Evolutionary conservation across 2,329 filamentous ascomycete genomes (phyloP), one percentile per base, ranked within the genome.

Genomic region (Cladophialophora yegresii): DNA sequence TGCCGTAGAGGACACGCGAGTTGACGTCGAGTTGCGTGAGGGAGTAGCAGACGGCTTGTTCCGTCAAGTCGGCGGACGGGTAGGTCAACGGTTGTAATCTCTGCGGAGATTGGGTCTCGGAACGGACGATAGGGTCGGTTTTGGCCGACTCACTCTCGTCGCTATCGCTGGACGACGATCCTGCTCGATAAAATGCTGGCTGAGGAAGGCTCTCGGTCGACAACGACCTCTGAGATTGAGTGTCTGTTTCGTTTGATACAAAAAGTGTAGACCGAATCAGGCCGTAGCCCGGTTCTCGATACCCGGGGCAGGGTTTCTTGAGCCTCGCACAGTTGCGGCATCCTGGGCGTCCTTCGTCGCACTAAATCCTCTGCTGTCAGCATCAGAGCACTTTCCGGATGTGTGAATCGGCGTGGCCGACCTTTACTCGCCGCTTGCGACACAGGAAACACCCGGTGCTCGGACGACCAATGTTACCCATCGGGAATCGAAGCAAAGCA

Each of bases 381-480:
- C 63, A 62, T 54, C 22, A 33, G 26, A 23, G 16, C n/a, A 10
- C 16, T 49, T 28, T 23, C 28, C 9, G 22, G 49, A 22, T 22
- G 22, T 20, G n/a, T 23, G 22, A 23, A 23, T 20, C 43, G 54
- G 45, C 58, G 20, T 36, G 54, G 22, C 65, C 40, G 28, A 67
- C 65, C 62, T 67, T 67, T 16, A 67, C 65, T 23, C 65, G 62
- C 54, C 65, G 61, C 50, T 67, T 64, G 6, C 65, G 61, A 64
- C 65, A 67, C 32, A 67, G 55, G 55, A 56, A 59, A 57, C 65
- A 67, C 23, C 65, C 65, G 12, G 65, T 64, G 55, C 65, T 67
- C 43, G 65, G 65, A 50, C 65, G 65, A 22, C 65, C 65, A 40
- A 67, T 67, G 55, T 67, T 67, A 16, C 65, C 65, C 65, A 67